A percentile compares a stretch with the other conserved stretches of the same genome.
Evolutionary conservation across 73 alveolate genomes (phyloP).

Genomic region (Breviolum minutum): DNA sequence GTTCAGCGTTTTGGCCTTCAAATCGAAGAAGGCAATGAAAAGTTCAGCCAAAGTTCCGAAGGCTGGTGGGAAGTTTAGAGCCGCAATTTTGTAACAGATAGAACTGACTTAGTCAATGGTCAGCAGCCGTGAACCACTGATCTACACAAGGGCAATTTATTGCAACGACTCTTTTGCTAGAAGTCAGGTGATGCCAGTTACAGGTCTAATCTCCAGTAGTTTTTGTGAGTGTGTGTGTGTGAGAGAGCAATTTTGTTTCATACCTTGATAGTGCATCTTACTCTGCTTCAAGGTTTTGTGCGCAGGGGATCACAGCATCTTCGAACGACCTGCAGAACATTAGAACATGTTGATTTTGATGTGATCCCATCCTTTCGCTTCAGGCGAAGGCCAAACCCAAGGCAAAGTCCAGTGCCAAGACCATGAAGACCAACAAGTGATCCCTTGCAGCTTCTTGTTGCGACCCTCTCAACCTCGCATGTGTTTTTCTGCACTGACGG

Average conservation of each 20-base stretch:
- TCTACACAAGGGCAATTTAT: neutral
- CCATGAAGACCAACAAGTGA: constrained; percentile 45
- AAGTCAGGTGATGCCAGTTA: neutral
- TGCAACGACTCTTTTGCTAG: neutral
- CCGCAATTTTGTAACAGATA: neutral
- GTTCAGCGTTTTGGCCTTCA: constrained; percentile 90
- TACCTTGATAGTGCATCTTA: too few relatives aligned
- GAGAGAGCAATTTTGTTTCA: too few relatives aligned
- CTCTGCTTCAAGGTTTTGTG: too few relatives aligned
- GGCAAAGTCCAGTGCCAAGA: constrained; percentile 44
- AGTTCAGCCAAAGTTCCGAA: neutral
- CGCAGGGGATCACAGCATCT: neutral
- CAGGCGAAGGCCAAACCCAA: constrained; percentile 75
- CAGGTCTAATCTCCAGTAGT: too few relatives aligned
- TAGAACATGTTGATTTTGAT: neutral
- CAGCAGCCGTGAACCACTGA: neutral
- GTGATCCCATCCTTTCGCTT: neutral
- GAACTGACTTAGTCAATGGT: neutral
- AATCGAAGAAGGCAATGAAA: constrained; percentile 75
- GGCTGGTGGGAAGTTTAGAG: neutral
- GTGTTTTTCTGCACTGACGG: neutral
- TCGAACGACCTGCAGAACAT: neutral
- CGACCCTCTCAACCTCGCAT: neutral
- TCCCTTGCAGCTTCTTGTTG: neutral
- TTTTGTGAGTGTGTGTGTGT: too few relatives aligned